Conservation (phyloP, 2,329 filamentous ascomycete species). For the Neonectria punicea region DNA sequence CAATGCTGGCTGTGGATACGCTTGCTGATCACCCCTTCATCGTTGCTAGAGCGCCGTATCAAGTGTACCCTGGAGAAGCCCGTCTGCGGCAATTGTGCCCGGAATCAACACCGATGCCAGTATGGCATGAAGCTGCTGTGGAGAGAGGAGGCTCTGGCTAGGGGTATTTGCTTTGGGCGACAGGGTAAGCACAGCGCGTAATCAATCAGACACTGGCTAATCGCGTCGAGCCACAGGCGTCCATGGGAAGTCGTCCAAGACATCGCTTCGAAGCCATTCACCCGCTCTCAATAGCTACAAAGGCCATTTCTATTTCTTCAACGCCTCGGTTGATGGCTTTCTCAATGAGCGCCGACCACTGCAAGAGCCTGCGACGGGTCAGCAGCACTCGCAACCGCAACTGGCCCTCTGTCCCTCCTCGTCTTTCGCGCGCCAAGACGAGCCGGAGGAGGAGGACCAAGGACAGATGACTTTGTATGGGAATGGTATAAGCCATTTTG, state of each 20-base stretch:
- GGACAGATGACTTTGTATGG: neutral
- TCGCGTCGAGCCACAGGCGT: neutral
- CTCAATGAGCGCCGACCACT: neutral
- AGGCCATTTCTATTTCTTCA: conserved; percentile 11
- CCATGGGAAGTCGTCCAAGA: conserved; percentile 13
- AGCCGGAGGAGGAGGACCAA: neutral
- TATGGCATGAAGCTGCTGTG: conserved; percentile 20
- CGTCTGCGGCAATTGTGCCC: conserved; percentile 17
- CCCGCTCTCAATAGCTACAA: neutral
- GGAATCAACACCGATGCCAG: conserved; percentile 10
- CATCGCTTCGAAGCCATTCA: conserved; percentile 4
- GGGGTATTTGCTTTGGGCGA: conserved; percentile 19
- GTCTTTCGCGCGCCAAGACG: neutral
- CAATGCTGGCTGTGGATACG: neutral
- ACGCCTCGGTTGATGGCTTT: conserved; percentile 4
- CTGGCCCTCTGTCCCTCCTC: neutral
- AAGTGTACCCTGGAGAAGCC: conserved; percentile 15
- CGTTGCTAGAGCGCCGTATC: conserved; percentile 11
- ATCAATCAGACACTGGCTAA: neutral
- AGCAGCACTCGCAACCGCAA: neutral
- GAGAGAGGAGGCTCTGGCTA: conserved; percentile 24
- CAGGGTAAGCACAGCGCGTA: conserved; percentile 7
- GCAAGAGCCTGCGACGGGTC: neutral
- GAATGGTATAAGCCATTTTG: neutral
- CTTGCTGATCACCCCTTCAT: neutral